These are phyloP conservation scores for Monosporozyma unispora DNA, from an alignment of 805 yeast genomes.

Conservation along the genomic window DNA sequence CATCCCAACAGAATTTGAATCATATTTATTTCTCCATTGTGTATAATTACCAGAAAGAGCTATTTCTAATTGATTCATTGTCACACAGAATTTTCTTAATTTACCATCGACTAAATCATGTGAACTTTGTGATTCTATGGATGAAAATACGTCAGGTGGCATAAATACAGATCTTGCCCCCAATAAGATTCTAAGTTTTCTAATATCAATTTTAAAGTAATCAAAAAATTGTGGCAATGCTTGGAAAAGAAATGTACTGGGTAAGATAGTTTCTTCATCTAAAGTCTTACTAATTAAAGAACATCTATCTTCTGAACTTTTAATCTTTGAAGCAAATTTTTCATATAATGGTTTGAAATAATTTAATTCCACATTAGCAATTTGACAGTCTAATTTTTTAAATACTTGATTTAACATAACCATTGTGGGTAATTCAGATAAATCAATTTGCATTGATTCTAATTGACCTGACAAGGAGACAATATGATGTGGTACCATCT, in stretches of 20 bases:
- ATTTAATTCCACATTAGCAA: conserved; percentile 21
- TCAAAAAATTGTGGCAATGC: conserved; percentile 32
- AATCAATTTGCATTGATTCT: conserved; percentile 18
- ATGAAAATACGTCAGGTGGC: conserved; percentile 32
- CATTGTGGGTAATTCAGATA: conserved; percentile 26
- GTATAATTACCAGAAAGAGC: conserved; percentile 21
- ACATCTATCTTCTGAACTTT: conserved; percentile 14
- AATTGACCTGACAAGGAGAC: conserved; percentile 15
- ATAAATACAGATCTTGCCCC: conserved; percentile 39
- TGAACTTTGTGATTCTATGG: conserved; percentile 27
- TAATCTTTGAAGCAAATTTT: conserved; percentile 19
- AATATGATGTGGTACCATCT: conserved; percentile 18
- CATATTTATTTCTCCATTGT: conserved; percentile 20
- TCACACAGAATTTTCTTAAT: conserved; percentile 28
- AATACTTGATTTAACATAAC: conserved; percentile 19
- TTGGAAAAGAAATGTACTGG: conserved; percentile 16
- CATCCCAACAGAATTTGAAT: conserved; percentile 15
- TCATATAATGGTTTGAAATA: conserved; percentile 24
- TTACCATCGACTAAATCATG: conserved; percentile 36
- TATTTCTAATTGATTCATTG: conserved; percentile 20
- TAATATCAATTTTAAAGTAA: conserved; percentile 18
- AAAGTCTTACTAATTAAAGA: conserved; percentile 7
- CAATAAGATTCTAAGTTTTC: conserved; percentile 20
- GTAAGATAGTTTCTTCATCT: conserved; percentile 5
- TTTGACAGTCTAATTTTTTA: conserved; percentile 21